phyloP scores from a whole-genome alignment of 306 rosid species.

The Carpinus viminea region DNA sequence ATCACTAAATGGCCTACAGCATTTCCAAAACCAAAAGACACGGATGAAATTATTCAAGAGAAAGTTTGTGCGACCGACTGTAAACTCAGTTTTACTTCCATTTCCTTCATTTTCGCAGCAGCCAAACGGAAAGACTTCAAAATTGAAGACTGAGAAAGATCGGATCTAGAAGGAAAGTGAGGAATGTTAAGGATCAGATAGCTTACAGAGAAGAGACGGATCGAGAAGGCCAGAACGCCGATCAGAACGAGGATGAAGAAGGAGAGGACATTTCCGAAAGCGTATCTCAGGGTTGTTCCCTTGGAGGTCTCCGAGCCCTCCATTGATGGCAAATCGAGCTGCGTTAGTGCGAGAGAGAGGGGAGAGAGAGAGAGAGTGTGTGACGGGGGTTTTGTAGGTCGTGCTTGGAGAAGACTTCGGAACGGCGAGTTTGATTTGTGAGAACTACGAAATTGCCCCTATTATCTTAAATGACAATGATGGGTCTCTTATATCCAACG shows the following conservation, averaged over 20 bases:
- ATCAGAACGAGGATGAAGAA: conserved; percentile 86
- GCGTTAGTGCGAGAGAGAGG: conserved; percentile 24
- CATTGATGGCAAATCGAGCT: conserved; percentile 76
- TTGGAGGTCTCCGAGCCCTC: conserved; percentile 72
- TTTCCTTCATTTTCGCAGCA: conserved; percentile 15
- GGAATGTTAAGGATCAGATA: conserved; percentile 30
- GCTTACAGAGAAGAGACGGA: conserved; percentile 98
- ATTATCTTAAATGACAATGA: neutral
- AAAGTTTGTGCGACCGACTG: neutral
- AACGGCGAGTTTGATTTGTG: neutral
- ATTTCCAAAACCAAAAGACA: neutral
- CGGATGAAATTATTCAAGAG: neutral
- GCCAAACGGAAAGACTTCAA: neutral
- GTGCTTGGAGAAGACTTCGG: conserved; percentile 24
- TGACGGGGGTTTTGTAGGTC: conserved; percentile 32
- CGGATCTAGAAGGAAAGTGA: conserved; percentile 46
- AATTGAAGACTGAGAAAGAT: neutral
- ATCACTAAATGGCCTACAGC: neutral
- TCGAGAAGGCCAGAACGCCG: conserved; percentile 98
- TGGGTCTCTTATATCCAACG: neutral
- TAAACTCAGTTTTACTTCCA: neutral
- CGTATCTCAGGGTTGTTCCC: conserved; percentile 56
- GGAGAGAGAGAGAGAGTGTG: conserved; percentile 18
- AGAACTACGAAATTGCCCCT: conserved; percentile 14
- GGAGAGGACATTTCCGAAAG: conserved; percentile 82